Evolutionary conservation across 2,329 filamentous ascomycete genomes (phyloP).

Genomic region (Botryotinia convoluta): DNA sequence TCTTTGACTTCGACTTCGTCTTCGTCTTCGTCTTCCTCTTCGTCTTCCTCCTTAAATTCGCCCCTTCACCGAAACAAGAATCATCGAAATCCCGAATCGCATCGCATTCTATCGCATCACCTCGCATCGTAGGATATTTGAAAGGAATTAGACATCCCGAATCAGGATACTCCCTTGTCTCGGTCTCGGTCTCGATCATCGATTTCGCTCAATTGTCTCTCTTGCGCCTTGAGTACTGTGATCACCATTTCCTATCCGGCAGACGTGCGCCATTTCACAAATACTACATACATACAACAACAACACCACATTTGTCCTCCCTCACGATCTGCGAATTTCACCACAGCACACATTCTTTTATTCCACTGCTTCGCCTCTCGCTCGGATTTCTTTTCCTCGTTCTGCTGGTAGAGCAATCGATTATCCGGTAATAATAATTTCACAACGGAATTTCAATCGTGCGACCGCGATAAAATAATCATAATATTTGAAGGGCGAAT

Average conservation of each 20-base stretch:
- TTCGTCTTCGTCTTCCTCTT: too few species aligned
- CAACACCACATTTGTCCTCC: background rate
- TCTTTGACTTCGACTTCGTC: background rate
- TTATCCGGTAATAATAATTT: background rate
- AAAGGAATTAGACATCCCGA: background rate
- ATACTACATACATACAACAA: background rate
- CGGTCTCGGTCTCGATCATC: background rate
- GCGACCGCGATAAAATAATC: background rate
- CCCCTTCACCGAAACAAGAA: background rate
- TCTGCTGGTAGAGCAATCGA: background rate
- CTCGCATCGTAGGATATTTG: background rate
- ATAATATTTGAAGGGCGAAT: constrained; percentile 3
- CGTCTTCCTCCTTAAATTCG: background rate
- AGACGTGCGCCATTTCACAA: constrained; percentile 16
- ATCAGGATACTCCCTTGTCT: background rate
- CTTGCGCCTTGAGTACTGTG: constrained; percentile 2
- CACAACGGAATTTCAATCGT: background rate
- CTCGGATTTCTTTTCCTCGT: background rate
- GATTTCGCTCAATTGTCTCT: background rate
- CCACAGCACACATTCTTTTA: constrained; percentile 14
- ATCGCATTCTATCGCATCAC: background rate
- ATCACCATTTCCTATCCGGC: constrained; percentile 1
- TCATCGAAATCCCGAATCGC: background rate
- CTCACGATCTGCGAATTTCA: background rate
- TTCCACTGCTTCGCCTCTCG: background rate